These are phyloP conservation scores for Ogataea neopini DNA, from an alignment of 805 yeast genomes.

Conservation along the genomic window DNA sequence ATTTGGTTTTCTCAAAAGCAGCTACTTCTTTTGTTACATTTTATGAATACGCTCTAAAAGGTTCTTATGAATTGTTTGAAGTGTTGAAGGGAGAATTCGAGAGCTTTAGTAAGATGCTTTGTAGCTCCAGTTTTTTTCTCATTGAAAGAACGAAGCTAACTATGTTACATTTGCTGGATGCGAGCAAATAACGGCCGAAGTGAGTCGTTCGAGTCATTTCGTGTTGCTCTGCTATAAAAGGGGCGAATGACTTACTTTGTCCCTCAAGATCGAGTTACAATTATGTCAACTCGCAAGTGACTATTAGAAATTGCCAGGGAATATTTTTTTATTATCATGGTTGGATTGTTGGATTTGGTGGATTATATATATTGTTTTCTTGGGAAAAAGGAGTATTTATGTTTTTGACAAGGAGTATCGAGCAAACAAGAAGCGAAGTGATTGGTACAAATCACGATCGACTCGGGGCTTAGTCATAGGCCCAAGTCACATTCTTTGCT, in stretches of 20 bases:
- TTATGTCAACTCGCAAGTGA: background rate
- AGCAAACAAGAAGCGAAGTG: no score
- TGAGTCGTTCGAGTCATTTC: no score
- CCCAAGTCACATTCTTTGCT: no score
- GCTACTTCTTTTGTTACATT: slow-evolving; percentile 8
- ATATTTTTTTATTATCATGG: background rate
- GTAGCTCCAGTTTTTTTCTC: slow-evolving; percentile 18
- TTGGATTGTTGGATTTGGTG: background rate
- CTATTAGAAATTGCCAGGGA: background rate
- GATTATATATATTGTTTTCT: background rate
- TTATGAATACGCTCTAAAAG: slow-evolving; percentile 7
- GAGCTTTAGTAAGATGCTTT: slow-evolving; percentile 12
- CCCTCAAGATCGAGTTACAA: no score
- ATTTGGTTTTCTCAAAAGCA: background rate
- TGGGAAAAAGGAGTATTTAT: background rate
- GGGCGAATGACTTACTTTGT: slow-evolving; percentile 12
- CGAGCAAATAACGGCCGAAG: no score
- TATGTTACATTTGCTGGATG: slow-evolving; percentile 18
- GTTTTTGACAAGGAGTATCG: background rate
- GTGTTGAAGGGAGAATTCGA: slow-evolving; percentile 14
- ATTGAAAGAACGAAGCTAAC: slow-evolving; percentile 26
- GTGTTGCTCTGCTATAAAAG: background rate
- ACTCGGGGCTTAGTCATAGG: no score
- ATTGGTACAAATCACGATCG: no score
- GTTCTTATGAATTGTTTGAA: slow-evolving; percentile 13